A percentile compares a stretch with the other conserved stretches of the same genome.
Conservation (phyloP, 768 basidiomycete genomes). For the Rhodotorula graminis region DNA sequence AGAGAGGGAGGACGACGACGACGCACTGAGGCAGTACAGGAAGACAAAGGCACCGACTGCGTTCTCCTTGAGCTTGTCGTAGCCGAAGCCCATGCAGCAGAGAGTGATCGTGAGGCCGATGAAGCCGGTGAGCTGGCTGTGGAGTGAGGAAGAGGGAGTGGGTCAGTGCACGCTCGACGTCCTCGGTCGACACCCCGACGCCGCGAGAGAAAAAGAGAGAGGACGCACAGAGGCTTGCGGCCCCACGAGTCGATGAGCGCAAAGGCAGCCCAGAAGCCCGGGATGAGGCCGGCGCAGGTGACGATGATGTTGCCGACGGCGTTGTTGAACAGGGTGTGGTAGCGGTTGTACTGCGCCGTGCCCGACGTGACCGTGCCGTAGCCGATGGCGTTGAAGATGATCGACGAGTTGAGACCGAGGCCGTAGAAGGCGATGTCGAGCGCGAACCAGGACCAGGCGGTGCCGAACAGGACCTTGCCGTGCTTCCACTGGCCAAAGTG, state of each 20-base stretch:
- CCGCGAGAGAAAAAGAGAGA: constrained; percentile 22
- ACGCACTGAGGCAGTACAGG: constrained; percentile 62
- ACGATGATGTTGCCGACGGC: constrained; percentile 63
- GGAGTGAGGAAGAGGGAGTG: background rate
- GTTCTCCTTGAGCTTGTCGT: constrained; percentile 50
- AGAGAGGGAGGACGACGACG: constrained; percentile 53
- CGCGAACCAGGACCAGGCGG: constrained; percentile 67
- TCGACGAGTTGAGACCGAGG: constrained; percentile 57
- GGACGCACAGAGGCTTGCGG: constrained; percentile 52
- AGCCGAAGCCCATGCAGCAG: constrained; percentile 45
- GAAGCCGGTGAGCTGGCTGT: constrained; percentile 65
- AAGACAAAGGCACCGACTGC: constrained; percentile 62
- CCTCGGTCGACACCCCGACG: no score
- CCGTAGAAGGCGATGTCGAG: constrained; percentile 56
- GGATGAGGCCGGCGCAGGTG: constrained; percentile 52
- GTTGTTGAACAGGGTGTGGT: constrained; percentile 61
- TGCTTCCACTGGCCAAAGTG: constrained; percentile 65
- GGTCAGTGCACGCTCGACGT: background rate
- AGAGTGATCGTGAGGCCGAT: constrained; percentile 51
- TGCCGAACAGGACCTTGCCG: constrained; percentile 63
- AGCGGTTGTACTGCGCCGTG: constrained; percentile 59
- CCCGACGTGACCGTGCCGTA: constrained; percentile 51
- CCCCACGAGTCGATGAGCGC: constrained; percentile 68
- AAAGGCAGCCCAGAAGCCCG: constrained; percentile 47
- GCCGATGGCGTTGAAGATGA: constrained; percentile 68